phyloP scores from a whole-genome alignment of 2,329 filamentous ascomycete species.

The Aspergillus sp. region DNA sequence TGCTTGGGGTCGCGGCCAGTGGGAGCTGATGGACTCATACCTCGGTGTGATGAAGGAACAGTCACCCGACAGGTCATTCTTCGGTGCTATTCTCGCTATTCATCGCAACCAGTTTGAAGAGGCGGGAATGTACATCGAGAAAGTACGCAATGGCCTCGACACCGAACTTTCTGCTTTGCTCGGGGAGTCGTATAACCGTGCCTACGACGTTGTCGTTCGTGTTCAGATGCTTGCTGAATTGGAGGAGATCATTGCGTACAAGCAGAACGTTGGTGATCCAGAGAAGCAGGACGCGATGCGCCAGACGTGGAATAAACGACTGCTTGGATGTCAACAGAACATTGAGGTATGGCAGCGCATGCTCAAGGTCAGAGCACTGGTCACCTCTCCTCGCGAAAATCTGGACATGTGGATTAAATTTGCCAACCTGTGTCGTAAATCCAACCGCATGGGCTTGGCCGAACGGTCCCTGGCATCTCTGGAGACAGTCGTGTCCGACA shows the following conservation, averaged over 20 bases:
- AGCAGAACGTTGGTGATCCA: conserved; percentile 75
- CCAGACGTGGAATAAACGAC: conserved; percentile 89
- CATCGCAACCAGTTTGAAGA: conserved; percentile 96
- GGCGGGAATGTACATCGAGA: conserved; percentile 82
- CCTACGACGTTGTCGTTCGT: conserved; percentile 95
- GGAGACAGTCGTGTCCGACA: conserved; percentile 65
- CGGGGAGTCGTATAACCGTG: conserved; percentile 97
- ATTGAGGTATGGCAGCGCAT: conserved; percentile 98
- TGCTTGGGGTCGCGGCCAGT: conserved; percentile 94
- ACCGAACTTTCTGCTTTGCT: conserved; percentile 93
- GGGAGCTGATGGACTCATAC: conserved; percentile 98
- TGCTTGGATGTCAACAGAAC: conserved; percentile 93
- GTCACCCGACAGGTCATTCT: conserved; percentile 94
- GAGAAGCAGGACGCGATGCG: conserved; percentile 90
- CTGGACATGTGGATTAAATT: conserved; percentile 99
- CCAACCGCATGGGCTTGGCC: conserved; percentile 86
- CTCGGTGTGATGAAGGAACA: conserved; percentile 90
- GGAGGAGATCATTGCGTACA: conserved; percentile 97
- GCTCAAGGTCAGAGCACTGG: conserved; percentile 88
- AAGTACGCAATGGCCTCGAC: conserved; percentile 88
- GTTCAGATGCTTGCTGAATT: conserved; percentile 99
- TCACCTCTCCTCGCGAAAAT: conserved; percentile 88
- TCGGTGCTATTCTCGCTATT: conserved; percentile 90
- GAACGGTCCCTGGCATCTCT: conserved; percentile 92
- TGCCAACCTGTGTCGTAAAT: conserved; percentile 95